Conservation (phyloP, 352 stramenopile species). For the Pythium aquatile region DNA sequence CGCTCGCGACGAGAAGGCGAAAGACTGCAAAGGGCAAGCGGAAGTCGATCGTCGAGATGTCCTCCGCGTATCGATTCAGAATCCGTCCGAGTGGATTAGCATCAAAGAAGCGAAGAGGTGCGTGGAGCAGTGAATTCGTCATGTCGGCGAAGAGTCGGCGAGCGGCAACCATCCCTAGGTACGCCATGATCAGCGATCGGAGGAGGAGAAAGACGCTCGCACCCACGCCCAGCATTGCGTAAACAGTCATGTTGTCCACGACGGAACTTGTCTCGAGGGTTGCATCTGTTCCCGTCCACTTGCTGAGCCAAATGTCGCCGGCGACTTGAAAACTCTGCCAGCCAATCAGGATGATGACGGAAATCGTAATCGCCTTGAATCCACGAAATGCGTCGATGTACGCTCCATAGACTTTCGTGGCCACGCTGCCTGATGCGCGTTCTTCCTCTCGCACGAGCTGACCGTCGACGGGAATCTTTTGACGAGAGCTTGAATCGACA, state of each 20-base stretch:
- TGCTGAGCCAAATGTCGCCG: slow-evolving; percentile 89
- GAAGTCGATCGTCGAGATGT: slow-evolving; percentile 89
- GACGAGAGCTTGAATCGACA: neutral
- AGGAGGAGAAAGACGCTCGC: neutral
- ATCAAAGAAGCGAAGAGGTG: slow-evolving; percentile 94
- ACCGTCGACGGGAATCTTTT: neutral
- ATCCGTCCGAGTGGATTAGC: slow-evolving; percentile 88
- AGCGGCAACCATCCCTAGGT: slow-evolving; percentile 48
- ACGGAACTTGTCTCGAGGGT: neutral
- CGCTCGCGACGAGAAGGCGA: slow-evolving; percentile 24
- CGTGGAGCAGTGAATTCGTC: slow-evolving; percentile 78
- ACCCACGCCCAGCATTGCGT: neutral
- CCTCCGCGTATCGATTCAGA: slow-evolving; percentile 89
- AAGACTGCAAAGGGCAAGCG: slow-evolving; percentile 52
- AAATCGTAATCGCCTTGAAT: neutral
- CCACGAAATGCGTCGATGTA: slow-evolving; percentile 30
- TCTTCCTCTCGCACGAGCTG: slow-evolving; percentile 29
- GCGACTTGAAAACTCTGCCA: slow-evolving; percentile 73
- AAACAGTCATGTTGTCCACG: neutral
- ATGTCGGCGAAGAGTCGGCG: slow-evolving; percentile 84
- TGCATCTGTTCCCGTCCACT: slow-evolving; percentile 54
- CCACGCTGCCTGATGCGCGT: slow-evolving; percentile 22
- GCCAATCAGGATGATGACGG: slow-evolving; percentile 24
- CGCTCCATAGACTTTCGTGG: slow-evolving; percentile 10
- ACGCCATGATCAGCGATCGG: slow-evolving; percentile 50